Conservation (phyloP, 1,284 basidiomycete genomes). For the Rhodotorula glutinis region DNA sequence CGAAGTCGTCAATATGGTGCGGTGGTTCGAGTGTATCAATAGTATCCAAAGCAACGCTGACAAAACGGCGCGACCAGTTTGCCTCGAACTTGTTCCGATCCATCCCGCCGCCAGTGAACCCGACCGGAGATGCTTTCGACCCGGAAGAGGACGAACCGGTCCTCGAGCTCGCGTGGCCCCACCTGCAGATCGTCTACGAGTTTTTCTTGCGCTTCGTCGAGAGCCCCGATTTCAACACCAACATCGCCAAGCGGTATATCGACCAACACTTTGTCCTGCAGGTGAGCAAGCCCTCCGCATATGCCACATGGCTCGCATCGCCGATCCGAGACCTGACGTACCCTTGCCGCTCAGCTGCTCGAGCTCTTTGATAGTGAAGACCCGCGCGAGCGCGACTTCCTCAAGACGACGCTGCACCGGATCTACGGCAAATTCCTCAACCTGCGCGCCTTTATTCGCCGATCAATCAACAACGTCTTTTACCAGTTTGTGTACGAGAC, state of each 20-base stretch:
- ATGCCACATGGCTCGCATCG: too few relatives aligned
- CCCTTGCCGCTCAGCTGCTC: slow-evolving; percentile 60
- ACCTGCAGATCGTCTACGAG: slow-evolving; percentile 99
- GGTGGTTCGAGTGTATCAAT: slow-evolving; percentile 41
- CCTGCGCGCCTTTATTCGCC: slow-evolving; percentile 94
- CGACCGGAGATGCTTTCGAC: slow-evolving; percentile 95
- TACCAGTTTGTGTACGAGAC: slow-evolving; percentile 99
- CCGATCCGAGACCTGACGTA: neutral
- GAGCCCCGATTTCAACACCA: slow-evolving; percentile 96
- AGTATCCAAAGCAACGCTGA: neutral
- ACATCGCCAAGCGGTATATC: slow-evolving; percentile 94
- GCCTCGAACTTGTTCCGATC: slow-evolving; percentile 97
- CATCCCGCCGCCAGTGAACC: slow-evolving; percentile 98
- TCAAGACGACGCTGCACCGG: slow-evolving; percentile 97
- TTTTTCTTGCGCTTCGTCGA: slow-evolving; percentile 99
- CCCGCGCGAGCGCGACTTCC: slow-evolving; percentile 96
- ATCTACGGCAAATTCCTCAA: slow-evolving; percentile 99
- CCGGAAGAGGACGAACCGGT: slow-evolving; percentile 99
- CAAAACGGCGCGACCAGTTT: slow-evolving; percentile 59
- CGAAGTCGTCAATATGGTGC: slow-evolving; percentile 95
- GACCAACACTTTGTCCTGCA: slow-evolving; percentile 92
- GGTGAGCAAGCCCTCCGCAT: too few relatives aligned
- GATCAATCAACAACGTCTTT: slow-evolving; percentile 99
- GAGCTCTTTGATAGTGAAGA: slow-evolving; percentile 99
- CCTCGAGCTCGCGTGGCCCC: slow-evolving; percentile 97